phyloP scores from a whole-genome alignment of 805 yeast genomes.

The Zygoascus biomembranicola region DNA sequence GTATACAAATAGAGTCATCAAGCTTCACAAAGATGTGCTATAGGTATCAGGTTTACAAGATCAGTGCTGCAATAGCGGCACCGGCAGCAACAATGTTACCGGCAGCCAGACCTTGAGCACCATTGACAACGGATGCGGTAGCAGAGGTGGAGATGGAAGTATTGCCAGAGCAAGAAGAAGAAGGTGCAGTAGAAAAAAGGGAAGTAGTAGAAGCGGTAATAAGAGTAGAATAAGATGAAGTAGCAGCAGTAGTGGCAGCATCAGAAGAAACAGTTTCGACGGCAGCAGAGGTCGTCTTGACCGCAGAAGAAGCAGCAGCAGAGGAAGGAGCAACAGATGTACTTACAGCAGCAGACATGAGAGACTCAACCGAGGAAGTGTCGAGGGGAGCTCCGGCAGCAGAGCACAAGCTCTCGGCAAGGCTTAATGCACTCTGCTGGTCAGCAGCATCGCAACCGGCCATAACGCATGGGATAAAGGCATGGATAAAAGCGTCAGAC shows the following conservation, averaged over 20 bases:
- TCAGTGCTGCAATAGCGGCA: neutral
- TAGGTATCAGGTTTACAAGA: neutral
- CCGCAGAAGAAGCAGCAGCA: neutral
- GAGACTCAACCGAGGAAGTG: conserved; percentile 7
- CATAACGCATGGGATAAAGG: conserved; percentile 3
- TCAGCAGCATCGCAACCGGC: neutral
- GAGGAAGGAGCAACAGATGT: neutral
- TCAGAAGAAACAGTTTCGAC: conserved; percentile 5
- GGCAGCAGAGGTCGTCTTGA: conserved; percentile 26
- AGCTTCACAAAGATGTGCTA: too few relatives aligned
- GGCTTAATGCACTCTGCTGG: neutral
- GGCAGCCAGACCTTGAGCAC: neutral
- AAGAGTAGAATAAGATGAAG: neutral
- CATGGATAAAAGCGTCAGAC: neutral
- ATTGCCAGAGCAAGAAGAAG: neutral
- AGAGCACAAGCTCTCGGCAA: neutral
- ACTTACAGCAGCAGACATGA: conserved; percentile 33
- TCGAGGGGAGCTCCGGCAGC: neutral
- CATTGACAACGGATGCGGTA: neutral
- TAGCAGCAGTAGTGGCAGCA: neutral
- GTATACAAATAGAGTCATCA: too few relatives aligned
- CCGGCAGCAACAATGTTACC: neutral
- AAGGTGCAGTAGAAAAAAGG: neutral
- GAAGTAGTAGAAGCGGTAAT: neutral
- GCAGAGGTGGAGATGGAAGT: neutral